A percentile compares a stretch with the other conserved stretches of the same genome.
These are phyloP conservation scores for Leishmania guyanensis DNA, from an alignment of 208 protist species.

Conservation along the genomic window DNA sequence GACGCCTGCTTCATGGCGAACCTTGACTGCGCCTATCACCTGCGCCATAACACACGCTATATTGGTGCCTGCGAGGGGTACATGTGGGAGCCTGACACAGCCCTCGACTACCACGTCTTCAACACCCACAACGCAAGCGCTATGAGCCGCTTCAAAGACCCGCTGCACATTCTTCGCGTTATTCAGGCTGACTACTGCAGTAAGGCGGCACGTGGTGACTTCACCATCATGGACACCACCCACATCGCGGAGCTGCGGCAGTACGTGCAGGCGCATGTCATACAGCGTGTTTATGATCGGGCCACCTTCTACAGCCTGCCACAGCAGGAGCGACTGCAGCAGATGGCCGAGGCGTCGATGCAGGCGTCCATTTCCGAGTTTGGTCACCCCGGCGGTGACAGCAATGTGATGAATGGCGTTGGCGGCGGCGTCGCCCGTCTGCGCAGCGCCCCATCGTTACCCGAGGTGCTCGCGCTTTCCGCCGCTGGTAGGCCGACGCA, in stretches of 20 bases:
- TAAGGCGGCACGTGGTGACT: conserved; percentile 69
- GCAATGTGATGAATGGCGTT: conserved; percentile 14
- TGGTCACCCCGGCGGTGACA: conserved; percentile 37
- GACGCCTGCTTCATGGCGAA: conserved; percentile 91
- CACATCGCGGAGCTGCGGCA: conserved; percentile 59
- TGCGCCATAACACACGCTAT: conserved; percentile 82
- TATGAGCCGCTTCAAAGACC: conserved; percentile 72
- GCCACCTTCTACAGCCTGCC: conserved; percentile 68
- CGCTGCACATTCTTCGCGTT: conserved; percentile 54
- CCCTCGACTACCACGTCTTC: conserved; percentile 80
- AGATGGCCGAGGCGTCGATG: conserved; percentile 48
- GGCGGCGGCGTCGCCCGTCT: conserved; percentile 19
- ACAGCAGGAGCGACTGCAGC: conserved; percentile 58
- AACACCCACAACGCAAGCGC: conserved; percentile 77
- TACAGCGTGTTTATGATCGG: conserved; percentile 77
- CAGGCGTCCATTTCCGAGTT: conserved; percentile 29
- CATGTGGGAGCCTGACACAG: conserved; percentile 83
- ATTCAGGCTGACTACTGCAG: conserved; percentile 80
- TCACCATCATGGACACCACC: conserved; percentile 76
- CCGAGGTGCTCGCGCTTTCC: conserved; percentile 22
- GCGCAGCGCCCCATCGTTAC: conserved; percentile 17
- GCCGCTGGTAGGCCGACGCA: conserved; percentile 15
- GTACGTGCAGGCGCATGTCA: conserved; percentile 70
- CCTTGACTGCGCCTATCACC: conserved; percentile 82
- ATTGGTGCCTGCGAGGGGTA: conserved; percentile 87